A percentile compares a stretch with the other conserved stretches of the same genome.
These are phyloP conservation scores for Beauveria sp. DNA, from an alignment of 2,329 filamentous ascomycete species.

Conservation along the genomic window DNA sequence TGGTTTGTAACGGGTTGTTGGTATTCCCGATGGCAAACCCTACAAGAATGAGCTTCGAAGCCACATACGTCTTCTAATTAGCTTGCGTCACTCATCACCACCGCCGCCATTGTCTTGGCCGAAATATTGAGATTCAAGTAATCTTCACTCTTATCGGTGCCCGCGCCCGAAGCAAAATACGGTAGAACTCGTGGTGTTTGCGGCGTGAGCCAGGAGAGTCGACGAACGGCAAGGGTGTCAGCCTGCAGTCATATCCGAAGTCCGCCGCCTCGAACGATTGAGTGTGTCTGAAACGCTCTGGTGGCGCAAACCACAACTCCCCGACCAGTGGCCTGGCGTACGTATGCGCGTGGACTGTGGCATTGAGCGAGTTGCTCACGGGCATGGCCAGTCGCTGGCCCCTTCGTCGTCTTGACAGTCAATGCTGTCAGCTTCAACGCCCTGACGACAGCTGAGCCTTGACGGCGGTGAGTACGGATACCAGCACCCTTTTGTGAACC, in stretches of 20 bases:
- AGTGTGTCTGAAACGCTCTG: constrained; percentile 19
- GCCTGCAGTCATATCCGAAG: constrained; percentile 23
- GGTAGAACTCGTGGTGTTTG: constrained; percentile 22
- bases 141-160: constrained; percentile 26
- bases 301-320: constrained; percentile 29
- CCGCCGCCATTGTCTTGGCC: constrained; percentile 29
- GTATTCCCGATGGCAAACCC: constrained; percentile 29
- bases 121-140: constrained; percentile 32
- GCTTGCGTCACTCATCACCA: constrained; percentile 17
- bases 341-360: constrained; percentile 24
- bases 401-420: constrained; percentile 25
- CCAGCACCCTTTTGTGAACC: neutral
- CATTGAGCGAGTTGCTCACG: constrained; percentile 17
- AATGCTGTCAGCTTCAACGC: neutral
- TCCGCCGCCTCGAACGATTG: constrained; percentile 17
- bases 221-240: constrained; percentile 18
- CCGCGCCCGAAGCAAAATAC: constrained; percentile 17
- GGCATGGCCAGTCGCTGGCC: constrained; percentile 26
- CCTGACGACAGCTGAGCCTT: neutral
- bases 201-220: constrained; percentile 21
- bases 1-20: constrained; percentile 32
- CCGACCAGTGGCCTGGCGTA: constrained; percentile 32
- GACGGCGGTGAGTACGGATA: neutral
- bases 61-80: neutral
- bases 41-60: constrained; percentile 5